Conservation (phyloP, 805 yeast species). For the Nakazawaea anatomiae region DNA sequence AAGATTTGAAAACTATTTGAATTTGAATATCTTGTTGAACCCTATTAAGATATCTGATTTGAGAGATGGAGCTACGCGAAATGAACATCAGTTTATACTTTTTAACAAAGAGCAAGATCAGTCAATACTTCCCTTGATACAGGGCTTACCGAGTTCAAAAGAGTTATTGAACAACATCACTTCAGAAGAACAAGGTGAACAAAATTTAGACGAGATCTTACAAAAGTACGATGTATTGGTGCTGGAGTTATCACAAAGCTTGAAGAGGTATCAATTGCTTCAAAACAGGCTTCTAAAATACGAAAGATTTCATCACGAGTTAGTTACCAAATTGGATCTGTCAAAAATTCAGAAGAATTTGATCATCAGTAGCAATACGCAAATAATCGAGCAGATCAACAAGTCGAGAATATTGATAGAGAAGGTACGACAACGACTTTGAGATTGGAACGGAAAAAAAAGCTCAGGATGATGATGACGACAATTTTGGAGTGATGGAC, state of each 20-base stretch:
- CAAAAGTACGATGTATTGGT: constrained; percentile 18
- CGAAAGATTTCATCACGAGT: constrained; percentile 8
- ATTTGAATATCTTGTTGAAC: constrained; percentile 21
- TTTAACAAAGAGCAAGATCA: constrained; percentile 16
- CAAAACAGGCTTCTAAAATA: constrained; percentile 16
- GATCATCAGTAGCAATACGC: constrained; percentile 16
- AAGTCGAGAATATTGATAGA: constrained; percentile 14
- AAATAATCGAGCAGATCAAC: constrained; percentile 15
- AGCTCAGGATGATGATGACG: too few species aligned
- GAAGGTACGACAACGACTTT: constrained; percentile 12
- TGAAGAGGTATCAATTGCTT: constrained; percentile 12
- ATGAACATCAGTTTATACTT: constrained; percentile 18
- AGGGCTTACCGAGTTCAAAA: constrained; percentile 24
- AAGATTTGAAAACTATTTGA: constrained; percentile 17
- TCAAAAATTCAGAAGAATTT: constrained; percentile 16
- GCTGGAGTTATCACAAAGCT: constrained; percentile 13
- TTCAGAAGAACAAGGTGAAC: neutral
- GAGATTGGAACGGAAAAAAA: neutral
- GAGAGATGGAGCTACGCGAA: constrained; percentile 6
- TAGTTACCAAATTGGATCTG: constrained; percentile 8
- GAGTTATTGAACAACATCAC: constrained; percentile 5
- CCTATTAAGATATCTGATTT: constrained; percentile 20
- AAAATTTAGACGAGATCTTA: constrained; percentile 12
- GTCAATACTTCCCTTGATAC: constrained; percentile 16
- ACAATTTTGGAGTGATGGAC: too few species aligned